Percentiles rank a stretch among this genome's conserved stretches.
Conservation (phyloP, 1,284 basidiomycete genomes). For the Ganoderma sinense region DNA sequence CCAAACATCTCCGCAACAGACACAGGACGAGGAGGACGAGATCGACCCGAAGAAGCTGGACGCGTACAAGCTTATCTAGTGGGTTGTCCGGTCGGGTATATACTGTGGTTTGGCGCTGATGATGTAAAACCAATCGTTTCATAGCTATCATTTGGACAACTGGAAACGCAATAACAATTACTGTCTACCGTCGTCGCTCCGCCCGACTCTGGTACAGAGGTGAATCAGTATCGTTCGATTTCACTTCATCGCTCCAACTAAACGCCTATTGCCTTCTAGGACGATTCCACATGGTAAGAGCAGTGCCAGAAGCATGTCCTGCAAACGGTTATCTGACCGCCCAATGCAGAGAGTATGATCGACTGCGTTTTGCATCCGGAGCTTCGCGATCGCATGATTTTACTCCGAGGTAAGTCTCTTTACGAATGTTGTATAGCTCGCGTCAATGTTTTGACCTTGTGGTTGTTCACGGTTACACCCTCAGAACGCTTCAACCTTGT, state of each 20-base stretch:
- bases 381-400: constrained; percentile 88
- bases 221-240: constrained; percentile 34
- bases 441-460: constrained; percentile 1
- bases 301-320: constrained; percentile 12
- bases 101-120: not conserved
- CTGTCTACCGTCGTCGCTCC: constrained; percentile 86
- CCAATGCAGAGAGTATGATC: constrained; percentile 77
- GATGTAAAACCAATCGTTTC: constrained; percentile 1
- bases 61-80: constrained; percentile 86
- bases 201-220: constrained; percentile 88
- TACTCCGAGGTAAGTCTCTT: constrained; percentile 71
- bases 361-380: constrained; percentile 89
- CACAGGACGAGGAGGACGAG: constrained; percentile 52
- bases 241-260: constrained; percentile 4
- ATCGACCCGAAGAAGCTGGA: constrained; percentile 68
- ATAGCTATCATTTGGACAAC: constrained; percentile 86
- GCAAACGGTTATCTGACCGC: constrained; percentile 14
- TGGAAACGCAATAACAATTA: constrained; percentile 83
- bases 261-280: constrained; percentile 50
- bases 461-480: constrained; percentile 7
- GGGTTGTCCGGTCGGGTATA: constrained; percentile 32
- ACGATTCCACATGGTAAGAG: constrained; percentile 83
- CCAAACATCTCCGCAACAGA: constrained; percentile 33
- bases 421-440: not conserved
- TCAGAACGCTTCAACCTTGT: constrained; percentile 80